A percentile compares a stretch with the other conserved stretches of the same genome.
These are phyloP conservation scores for Myxozyma vanderwaltii DNA, from an alignment of 805 yeast genomes.

Conservation along the genomic window DNA sequence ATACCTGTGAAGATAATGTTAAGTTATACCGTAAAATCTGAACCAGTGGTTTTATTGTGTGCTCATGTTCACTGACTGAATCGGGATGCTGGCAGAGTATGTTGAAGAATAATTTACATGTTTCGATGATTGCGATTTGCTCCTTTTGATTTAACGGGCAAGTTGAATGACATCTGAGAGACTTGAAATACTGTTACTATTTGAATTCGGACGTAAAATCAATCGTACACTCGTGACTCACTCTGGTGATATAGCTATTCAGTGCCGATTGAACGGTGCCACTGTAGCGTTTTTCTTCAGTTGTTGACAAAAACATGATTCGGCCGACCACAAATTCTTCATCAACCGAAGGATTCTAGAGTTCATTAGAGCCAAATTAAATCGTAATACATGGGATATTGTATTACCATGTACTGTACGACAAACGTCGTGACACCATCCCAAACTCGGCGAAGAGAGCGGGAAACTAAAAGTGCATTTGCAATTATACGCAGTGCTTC, in stretches of 20 bases:
- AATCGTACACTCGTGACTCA: no score
- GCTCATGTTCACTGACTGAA: neutral
- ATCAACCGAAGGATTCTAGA: constrained; percentile 10
- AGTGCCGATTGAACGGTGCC: neutral
- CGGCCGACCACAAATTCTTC: constrained; percentile 29
- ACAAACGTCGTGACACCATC: constrained; percentile 1
- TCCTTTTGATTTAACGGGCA: neutral
- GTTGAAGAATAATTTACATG: constrained; percentile 24
- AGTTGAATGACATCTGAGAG: neutral
- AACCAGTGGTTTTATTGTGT: neutral
- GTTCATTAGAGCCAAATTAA: neutral
- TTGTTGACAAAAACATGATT: constrained; percentile 24
- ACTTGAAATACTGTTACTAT: constrained; percentile 4
- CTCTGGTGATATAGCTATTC: constrained; percentile 4
- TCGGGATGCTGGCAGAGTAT: constrained; percentile 7
- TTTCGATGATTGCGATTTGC: constrained; percentile 13
- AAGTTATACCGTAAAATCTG: constrained; percentile 4
- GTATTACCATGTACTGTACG: constrained; percentile 8
- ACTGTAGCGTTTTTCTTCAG: neutral
- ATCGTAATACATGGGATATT: neutral
- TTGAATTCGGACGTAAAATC: no score
- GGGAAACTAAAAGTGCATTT: constrained; percentile 19
- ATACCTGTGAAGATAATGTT: neutral
- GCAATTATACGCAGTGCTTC: constrained; percentile 28
- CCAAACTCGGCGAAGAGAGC: constrained; percentile 1